Base-by-base conservation (phyloP, 2,329 filamentous ascomycete species). In the Epichloe amarillans region DNA sequence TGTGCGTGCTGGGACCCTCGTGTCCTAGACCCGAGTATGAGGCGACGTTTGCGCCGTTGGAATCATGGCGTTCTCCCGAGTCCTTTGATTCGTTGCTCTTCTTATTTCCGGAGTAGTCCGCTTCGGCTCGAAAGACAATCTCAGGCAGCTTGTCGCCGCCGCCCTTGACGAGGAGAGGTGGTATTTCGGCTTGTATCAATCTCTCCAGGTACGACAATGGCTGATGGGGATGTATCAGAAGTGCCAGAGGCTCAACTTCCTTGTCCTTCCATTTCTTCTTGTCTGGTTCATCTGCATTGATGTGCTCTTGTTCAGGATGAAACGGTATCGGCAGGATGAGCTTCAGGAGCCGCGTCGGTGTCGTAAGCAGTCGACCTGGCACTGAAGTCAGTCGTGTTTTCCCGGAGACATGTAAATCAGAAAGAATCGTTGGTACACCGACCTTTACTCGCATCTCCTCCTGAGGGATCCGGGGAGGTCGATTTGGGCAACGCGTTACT, bases 121-220 rank as follows among this genome's bases (percentile, higher is more conserved):
- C 86, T 57, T 91, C 82, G 11, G 89, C 89, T 33, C 86, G 78
- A 62, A 96, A 96, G 38, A 83, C 80, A 1, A 95, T 77, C 37
- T 75, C 77, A 0, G 88, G 88, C 1, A 86, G 76, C 55, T 83
- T 82, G 55, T 88, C 80, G n/a, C 70, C 70, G 6, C 80, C 70
- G 7, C 80, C 77, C 8, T 83, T 79, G 46, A 81, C 76, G 1
- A 76, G 71, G 1, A 91, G 72, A 0, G 80, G 79, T 0, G 88
- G 86, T 0, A 95, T 73, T 65, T 95, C 90, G 49, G 88, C 85
- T 62, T 95, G 90, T 45, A 96, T 90, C 3, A 96, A 72, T 8
- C 88, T 80, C 64, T 95, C 88, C 41, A 95, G 80, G 64, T 95
- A 95, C 8, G 88, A 95, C 3, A 96, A 75, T 0, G 90, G 90